Evolutionary conservation across 371 early-diverging fungal genomes (phyloP), one percentile per base, ranked within the genome.

Genomic region (Mortierella sp.): DNA sequence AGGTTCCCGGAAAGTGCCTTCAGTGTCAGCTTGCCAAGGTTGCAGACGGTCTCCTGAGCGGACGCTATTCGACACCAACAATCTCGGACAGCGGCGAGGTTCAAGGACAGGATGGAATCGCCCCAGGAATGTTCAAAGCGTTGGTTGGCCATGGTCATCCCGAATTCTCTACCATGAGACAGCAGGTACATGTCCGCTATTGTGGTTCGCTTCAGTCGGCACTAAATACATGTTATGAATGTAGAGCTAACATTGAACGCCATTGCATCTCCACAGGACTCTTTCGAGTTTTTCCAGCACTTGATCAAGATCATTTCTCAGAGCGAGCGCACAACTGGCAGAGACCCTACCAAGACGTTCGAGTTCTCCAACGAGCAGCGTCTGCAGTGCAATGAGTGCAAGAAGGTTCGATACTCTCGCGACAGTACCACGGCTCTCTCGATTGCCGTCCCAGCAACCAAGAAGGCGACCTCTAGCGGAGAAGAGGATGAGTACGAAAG

Each of bases 151-250:
- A 93, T 74, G 97, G 95, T 29, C 98, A 98, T 83, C 89, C 92
- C 16, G 99, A 99, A 83, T 99, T 99, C 77, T 93, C 96, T 6
- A 95, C 98, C 0, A 98, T 98, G 98, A 91, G 97, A 60, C 99
- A 99, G 87, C 99, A 99, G 88, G 87, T 87, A 44, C 12, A 35
- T 51, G 12, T n/a, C 3, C 6, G 51, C 21, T 21, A 51, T 51
- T 51, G 51, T 51, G 5, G 21, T 21, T 51, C 21, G 21, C 18
- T 21, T 51, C 51, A 51, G 51, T 18, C 21, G 4, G 16, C 21
- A 18, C 51, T 21, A 18, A 4, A 21, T 21, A 21, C 21, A 21
- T 51, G 21, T 18, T 18, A 5, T 21, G 51, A 51, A 51, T 21
- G 4, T 4, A 7, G 51, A 51, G 51, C 29, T 60, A 60, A 60